Evolutionary conservation across 805 yeast genomes (phyloP), one percentile per base, ranked within the genome.

Genomic region (Candida glaebosa): DNA sequence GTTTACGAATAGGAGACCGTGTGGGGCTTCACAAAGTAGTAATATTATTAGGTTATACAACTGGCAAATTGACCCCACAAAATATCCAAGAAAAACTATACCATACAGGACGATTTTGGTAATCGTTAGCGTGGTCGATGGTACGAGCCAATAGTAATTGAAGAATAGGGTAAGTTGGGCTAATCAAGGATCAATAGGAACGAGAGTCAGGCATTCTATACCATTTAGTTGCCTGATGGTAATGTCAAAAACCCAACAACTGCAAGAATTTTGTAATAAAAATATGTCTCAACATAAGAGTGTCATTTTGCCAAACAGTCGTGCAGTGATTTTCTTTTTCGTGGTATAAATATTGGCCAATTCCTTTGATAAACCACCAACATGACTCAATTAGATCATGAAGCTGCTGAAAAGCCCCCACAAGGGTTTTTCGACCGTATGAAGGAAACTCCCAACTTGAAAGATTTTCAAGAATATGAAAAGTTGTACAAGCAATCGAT

Each of bases 401-500:
- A 63, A 39, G 54, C 51, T 34, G 47, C 49, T 40, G 46, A 46
- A 31, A 46, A 44, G 5, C 70, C 65, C 43, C 79, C 73, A 7
- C 48, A 53, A 38, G 73, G 71, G 31, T 70, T 69, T 51, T 52
- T 48, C 39, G 67, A 67, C 25, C 60, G 77, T 45, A 73, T 77
- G 49, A 69, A 74, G 37, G 61, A 68, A 28, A 61, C 60, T 35
- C 78, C 83, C 8, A 67, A 75, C 56, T 55, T 79, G 43, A 47
- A 65, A 19, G 71, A 75, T 28, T 62, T 78, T 40, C 81, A 66
- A 16, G 71, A 78, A 43, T 80, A 80, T 58, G 53, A 71, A 43
- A 50, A 61, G 40, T 51, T 75, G 64, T 78, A 81, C 63, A 60
- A 75, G 44, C 75, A 81, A 55, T 77, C 83, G 18, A 73, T 81